Percentiles rank a stretch among this genome's conserved stretches.
Evolutionary conservation across 2,329 filamentous ascomycete genomes (phyloP).

Genomic region (Pseudogymnoascus sp.): DNA sequence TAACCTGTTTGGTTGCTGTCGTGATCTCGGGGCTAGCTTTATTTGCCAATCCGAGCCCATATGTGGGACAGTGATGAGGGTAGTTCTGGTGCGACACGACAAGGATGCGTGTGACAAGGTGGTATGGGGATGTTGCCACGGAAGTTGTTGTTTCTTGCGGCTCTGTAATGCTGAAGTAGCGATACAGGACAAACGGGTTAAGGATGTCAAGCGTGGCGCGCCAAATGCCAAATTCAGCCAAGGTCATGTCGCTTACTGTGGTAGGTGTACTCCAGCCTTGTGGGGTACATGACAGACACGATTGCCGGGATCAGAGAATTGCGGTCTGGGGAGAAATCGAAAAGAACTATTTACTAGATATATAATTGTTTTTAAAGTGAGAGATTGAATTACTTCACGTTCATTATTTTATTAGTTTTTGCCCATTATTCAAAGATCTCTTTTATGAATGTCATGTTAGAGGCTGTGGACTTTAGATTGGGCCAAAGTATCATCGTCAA

Average conservation of each 20-base stretch:
- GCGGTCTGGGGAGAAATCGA: background rate
- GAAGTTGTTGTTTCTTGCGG: slow-evolving; percentile 2
- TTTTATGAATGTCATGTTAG: background rate
- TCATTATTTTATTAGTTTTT: background rate
- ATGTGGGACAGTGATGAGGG: slow-evolving; percentile 12
- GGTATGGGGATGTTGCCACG: background rate
- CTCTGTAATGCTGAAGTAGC: slow-evolving; percentile 7
- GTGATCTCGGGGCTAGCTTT: slow-evolving; percentile 22
- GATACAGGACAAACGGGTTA: slow-evolving; percentile 6
- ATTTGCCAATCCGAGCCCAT: slow-evolving; percentile 21
- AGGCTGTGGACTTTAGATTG: background rate
- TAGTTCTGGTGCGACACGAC: background rate
- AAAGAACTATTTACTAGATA: background rate
- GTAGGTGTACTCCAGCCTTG: slow-evolving; percentile 4
- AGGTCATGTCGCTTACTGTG: slow-evolving; percentile 4
- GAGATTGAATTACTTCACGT: background rate
- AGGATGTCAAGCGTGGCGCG: slow-evolving; percentile 3
- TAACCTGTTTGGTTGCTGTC: slow-evolving; percentile 18
- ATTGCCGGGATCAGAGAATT: slow-evolving; percentile 4
- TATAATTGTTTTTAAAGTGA: background rate
- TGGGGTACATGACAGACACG: slow-evolving; percentile 4
- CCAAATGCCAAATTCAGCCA: slow-evolving; percentile 1
- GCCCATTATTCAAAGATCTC: background rate
- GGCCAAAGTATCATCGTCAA: slow-evolving; percentile 6
- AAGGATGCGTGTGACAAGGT: slow-evolving; percentile 9